These are phyloP conservation scores for Daldinia decipiens DNA, from an alignment of 495 filamentous ascomycete species.

Conservation along the genomic window DNA sequence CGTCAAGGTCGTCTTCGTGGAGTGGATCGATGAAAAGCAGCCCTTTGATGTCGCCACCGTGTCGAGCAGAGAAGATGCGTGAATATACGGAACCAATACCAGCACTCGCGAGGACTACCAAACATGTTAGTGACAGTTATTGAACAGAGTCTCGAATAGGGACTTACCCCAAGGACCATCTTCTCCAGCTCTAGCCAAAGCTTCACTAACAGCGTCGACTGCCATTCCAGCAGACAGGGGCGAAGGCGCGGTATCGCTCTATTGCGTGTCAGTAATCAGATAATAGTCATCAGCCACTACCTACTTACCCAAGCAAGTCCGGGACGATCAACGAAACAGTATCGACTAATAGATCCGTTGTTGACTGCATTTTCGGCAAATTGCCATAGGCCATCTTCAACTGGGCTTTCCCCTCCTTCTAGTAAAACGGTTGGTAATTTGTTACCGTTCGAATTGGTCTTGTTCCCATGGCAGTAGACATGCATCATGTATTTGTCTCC, in stretches of 20 bases:
- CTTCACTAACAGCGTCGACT: conserved; percentile 84
- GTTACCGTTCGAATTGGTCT: conserved; percentile 58
- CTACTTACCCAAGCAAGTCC: conserved; percentile 78
- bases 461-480: conserved; percentile 81
- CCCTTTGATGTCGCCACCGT: conserved; percentile 74
- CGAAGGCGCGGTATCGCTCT: conserved; percentile 89
- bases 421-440: conserved; percentile 76
- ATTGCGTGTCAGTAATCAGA: conserved; percentile 1
- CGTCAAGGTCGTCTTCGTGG: conserved; percentile 82
- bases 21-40: conserved; percentile 87
- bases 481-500: conserved; percentile 85
- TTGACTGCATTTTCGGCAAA: conserved; percentile 72
- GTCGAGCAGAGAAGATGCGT: conserved; percentile 86
- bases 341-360: conserved; percentile 81
- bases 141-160: conserved; percentile 48
- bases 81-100: conserved; percentile 87
- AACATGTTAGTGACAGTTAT: conserved; percentile 18
- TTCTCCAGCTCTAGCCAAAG: conserved; percentile 81
- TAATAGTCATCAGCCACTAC: background rate
- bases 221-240: conserved; percentile 92
- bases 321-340: conserved; percentile 96
- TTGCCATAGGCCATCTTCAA: conserved; percentile 78
- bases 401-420: conserved; percentile 80
- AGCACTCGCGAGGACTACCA: conserved; percentile 62
- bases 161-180: conserved; percentile 76